Percentiles rank a stretch among this genome's conserved stretches.
Evolutionary conservation across 306 rosid species (phyloP).

Genomic region (Trifolium fragiferum): DNA sequence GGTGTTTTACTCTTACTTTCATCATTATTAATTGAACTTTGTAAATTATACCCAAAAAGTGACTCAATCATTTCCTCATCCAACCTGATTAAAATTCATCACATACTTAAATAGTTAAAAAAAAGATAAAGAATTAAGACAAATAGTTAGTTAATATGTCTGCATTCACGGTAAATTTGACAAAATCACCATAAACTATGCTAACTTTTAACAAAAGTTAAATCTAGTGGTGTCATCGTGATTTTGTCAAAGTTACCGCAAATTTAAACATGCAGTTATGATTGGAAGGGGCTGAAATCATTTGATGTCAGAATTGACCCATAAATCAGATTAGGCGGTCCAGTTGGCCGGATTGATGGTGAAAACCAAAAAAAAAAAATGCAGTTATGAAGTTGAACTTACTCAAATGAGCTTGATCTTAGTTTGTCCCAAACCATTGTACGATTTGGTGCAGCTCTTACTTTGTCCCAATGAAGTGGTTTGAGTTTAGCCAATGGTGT

Average conservation of each 20-base stretch:
- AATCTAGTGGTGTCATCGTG: neutral
- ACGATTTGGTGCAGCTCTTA: conserved; percentile 86
- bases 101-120: neutral
- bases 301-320: too few species aligned
- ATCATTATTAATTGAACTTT: conserved; percentile 70
- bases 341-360: too few species aligned
- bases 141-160: neutral
- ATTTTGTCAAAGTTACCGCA: neutral
- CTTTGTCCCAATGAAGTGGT: conserved; percentile 99
- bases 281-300: too few species aligned
- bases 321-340: too few species aligned
- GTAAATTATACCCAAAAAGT: conserved; percentile 92
- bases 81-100: conserved; percentile 61
- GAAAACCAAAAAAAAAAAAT: too few species aligned
- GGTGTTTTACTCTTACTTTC: conserved; percentile 87
- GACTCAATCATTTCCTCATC: conserved; percentile 99
- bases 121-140: neutral
- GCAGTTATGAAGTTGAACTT: conserved; percentile 44
- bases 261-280: neutral
- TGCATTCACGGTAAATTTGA: neutral
- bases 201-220: too few species aligned
- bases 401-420: conserved; percentile 95
- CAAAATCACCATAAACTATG: too few species aligned
- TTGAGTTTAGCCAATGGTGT: conserved; percentile 78
- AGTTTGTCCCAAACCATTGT: conserved; percentile 98